Conservation (phyloP, 805 yeast species). For the Saccharomyces kudriavzevii region DNA sequence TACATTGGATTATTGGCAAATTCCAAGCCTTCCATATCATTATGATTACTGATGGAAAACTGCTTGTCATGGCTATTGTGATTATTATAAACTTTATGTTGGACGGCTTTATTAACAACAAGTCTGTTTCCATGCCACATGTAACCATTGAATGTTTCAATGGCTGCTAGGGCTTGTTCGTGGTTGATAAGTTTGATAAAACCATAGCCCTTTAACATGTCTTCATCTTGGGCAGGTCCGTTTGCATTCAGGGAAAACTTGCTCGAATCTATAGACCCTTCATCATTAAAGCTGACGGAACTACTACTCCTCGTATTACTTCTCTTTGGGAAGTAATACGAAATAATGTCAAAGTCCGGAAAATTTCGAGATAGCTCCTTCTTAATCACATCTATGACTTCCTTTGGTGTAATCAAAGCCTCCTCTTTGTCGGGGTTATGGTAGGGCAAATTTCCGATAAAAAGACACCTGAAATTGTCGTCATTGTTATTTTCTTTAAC, state of each 20-base stretch:
- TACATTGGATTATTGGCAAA: not conserved
- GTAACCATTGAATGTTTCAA: conserved; percentile 40
- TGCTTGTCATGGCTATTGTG: not conserved
- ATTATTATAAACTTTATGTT: conserved; percentile 18
- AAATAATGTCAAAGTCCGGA: conserved; percentile 15
- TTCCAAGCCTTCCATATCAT: not conserved
- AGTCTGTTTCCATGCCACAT: conserved; percentile 29
- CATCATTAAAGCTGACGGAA: conserved; percentile 4
- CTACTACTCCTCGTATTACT: conserved; percentile 7
- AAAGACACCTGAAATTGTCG: conserved; percentile 45
- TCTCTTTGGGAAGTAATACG: conserved; percentile 27
- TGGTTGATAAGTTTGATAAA: conserved; percentile 45
- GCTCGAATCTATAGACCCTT: not conserved
- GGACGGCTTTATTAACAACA: conserved; percentile 34
- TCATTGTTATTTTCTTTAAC: conserved; percentile 35
- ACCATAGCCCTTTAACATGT: conserved; percentile 38
- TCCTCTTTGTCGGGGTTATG: conserved; percentile 29
- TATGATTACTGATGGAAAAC: not conserved
- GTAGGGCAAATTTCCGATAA: conserved; percentile 44
- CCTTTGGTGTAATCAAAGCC: conserved; percentile 12
- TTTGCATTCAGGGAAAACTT: not conserved
- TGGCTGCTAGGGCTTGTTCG: conserved; percentile 41
- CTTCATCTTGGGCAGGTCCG: conserved; percentile 9
- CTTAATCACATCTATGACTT: conserved; percentile 36
- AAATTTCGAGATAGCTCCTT: conserved; percentile 38